A percentile compares a stretch with the other conserved stretches of the same genome.
Conservation (phyloP, 176 grass and related monocot species). For the Elymus sibiricus region DNA sequence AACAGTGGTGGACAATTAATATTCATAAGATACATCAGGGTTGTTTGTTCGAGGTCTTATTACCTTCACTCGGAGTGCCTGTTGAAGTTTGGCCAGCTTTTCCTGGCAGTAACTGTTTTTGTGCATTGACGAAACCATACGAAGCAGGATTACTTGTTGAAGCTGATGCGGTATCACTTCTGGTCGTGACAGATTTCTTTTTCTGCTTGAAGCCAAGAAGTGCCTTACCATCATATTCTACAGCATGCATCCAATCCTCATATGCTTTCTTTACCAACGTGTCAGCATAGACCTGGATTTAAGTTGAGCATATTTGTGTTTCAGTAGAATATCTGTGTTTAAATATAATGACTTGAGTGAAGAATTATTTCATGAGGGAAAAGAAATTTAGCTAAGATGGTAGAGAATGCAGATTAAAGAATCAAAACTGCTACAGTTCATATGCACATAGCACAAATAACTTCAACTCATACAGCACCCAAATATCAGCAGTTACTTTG, state of each 20-base stretch:
- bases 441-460: slow-evolving; percentile 14
- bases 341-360: background rate
- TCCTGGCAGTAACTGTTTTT: slow-evolving; percentile 33
- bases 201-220: slow-evolving; percentile 82
- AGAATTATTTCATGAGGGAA: background rate
- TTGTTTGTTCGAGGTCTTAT: background rate
- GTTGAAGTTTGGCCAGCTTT: slow-evolving; percentile 37
- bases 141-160: slow-evolving; percentile 40
- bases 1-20: slow-evolving; percentile 4
- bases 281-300: slow-evolving; percentile 59
- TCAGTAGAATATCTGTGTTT: slow-evolving; percentile 1
- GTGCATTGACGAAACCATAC: slow-evolving; percentile 28
- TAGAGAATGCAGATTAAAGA: background rate
- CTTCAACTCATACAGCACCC: background rate
- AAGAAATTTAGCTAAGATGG: background rate
- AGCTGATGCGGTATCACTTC: slow-evolving; percentile 42
- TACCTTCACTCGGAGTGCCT: slow-evolving; percentile 36
- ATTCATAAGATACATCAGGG: background rate
- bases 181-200: slow-evolving; percentile 69
- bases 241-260: slow-evolving; percentile 78
- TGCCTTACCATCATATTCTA: slow-evolving; percentile 94
- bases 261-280: slow-evolving; percentile 83
- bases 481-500: background rate
- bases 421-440: background rate
- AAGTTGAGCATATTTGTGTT: slow-evolving; percentile 13